phyloP scores from a whole-genome alignment of 257 asterid species.

The Fraxinus cuspidata region DNA sequence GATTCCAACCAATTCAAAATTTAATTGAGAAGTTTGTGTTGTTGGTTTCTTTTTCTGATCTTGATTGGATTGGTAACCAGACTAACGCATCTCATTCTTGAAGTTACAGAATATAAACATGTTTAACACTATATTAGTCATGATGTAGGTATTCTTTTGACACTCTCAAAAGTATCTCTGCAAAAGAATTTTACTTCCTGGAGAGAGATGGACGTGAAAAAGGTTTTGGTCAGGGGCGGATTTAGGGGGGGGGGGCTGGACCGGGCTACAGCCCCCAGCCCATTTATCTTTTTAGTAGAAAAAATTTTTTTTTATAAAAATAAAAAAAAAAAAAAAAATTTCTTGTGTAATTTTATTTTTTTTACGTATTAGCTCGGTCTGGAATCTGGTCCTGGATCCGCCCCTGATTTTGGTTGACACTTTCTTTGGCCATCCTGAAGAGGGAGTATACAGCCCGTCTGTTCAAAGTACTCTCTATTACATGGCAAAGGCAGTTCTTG shows the following conservation, averaged over 20 bases:
- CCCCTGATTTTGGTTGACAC: conserved; percentile 55
- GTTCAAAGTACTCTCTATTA: conserved; percentile 85
- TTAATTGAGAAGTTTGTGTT: conserved; percentile 7
- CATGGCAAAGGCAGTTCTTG: conserved; percentile 82
- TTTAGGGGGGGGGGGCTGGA: too few species aligned
- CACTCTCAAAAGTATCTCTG: conserved; percentile 61
- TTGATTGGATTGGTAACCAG: conserved; percentile 7
- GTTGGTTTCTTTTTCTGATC: not conserved
- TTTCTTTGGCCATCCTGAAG: conserved; percentile 75
- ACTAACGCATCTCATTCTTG: conserved; percentile 6
- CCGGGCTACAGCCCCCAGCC: too few species aligned
- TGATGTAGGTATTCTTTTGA: conserved; percentile 68
- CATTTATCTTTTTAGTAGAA: too few species aligned
- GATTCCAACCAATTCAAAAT: not conserved
- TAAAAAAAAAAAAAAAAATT: too few species aligned
- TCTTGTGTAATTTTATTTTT: too few species aligned
- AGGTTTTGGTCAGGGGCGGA: conserved; percentile 55
- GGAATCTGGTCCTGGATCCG: too few species aligned
- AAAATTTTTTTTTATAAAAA: too few species aligned
- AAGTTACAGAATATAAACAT: conserved; percentile 10
- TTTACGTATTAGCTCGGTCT: too few species aligned
- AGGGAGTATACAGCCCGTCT: conserved; percentile 92
- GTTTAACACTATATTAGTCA: conserved; percentile 15
- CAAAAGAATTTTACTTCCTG: conserved; percentile 53
- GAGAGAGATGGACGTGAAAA: conserved; percentile 71